These are phyloP conservation scores for Aspergillus proliferans DNA, from an alignment of 2,329 filamentous ascomycete genomes.

Conservation along the genomic window DNA sequence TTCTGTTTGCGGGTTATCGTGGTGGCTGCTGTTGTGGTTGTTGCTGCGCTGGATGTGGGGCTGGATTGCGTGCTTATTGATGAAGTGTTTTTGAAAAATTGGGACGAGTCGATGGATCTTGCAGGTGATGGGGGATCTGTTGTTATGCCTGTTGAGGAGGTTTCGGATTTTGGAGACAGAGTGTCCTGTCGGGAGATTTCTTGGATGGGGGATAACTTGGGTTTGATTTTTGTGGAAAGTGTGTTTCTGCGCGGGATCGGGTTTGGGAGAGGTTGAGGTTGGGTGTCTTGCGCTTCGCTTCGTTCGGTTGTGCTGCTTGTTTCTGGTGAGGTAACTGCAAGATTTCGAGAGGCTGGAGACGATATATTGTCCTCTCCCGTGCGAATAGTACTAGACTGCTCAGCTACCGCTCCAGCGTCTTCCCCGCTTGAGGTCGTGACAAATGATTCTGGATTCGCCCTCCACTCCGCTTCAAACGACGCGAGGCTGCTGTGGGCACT, in stretches of 20 bases:
- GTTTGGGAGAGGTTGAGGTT: no score
- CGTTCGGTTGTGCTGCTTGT: no score
- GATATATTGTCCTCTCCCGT: background rate
- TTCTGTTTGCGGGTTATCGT: slow-evolving; percentile 3
- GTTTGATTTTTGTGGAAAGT: no score
- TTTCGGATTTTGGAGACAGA: background rate
- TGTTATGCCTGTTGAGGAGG: background rate
- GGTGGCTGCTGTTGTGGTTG: background rate
- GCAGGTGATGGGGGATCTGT: background rate
- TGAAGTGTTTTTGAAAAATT: slow-evolving; percentile 3
- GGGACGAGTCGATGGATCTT: background rate
- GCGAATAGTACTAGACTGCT: background rate
- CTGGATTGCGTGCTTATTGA: slow-evolving; percentile 1
- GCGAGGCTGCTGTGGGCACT: background rate
- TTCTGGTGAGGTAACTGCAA: no score
- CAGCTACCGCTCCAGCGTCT: background rate
- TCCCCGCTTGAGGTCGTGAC: background rate
- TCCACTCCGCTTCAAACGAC: background rate
- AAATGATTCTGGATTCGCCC: background rate
- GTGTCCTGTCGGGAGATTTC: background rate
- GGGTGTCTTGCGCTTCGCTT: no score
- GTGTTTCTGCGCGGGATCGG: no score
- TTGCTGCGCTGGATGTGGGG: slow-evolving; percentile 10
- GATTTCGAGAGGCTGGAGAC: no score
- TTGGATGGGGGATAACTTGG: no score